A percentile compares a stretch with the other conserved stretches of the same genome.
Evolutionary conservation across 352 stramenopile genomes (phyloP).

Genomic region (Globisporangium emineosum): DNA sequence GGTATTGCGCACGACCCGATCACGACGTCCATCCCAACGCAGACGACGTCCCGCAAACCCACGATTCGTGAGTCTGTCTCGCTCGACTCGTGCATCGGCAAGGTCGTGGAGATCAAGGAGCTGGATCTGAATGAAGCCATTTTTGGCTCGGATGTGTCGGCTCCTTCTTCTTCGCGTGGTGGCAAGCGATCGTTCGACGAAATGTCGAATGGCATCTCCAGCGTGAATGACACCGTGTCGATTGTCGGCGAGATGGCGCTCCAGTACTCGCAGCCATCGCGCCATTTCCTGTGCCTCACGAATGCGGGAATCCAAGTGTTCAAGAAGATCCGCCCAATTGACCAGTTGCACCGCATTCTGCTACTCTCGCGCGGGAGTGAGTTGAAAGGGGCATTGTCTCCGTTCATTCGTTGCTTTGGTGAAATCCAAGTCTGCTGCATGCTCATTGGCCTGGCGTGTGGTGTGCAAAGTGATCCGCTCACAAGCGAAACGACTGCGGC

Average conservation of each 20-base stretch:
- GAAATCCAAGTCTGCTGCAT: constrained; percentile 86
- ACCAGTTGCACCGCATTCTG: constrained; percentile 81
- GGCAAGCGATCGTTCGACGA: constrained; percentile 78
- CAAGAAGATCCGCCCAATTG: constrained; percentile 87
- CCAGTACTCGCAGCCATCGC: constrained; percentile 77
- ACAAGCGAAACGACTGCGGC: constrained; percentile 52
- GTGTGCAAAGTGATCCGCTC: constrained; percentile 74
- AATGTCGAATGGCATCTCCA: constrained; percentile 45
- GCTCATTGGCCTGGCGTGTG: constrained; percentile 86
- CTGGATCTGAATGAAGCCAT: constrained; percentile 29
- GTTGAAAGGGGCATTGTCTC: constrained; percentile 55
- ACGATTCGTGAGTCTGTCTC: constrained; percentile 77
- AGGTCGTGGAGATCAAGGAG: constrained; percentile 82
- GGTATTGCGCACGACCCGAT: constrained; percentile 74
- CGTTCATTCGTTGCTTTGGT: constrained; percentile 83
- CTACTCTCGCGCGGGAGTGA: constrained; percentile 65
- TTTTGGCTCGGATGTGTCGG: constrained; percentile 11
- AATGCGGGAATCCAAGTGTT: constrained; percentile 87
- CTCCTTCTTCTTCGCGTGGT: constrained; percentile 8
- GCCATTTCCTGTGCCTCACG: constrained; percentile 85
- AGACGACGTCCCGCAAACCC: constrained; percentile 53
- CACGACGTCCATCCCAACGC: constrained; percentile 56
- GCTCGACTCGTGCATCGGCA: constrained; percentile 72
- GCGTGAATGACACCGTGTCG: constrained; percentile 25
- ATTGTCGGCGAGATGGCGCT: constrained; percentile 80